Evolutionary conservation across 257 asterid species (phyloP).

Genomic region (Thymus mandschuricus): DNA sequence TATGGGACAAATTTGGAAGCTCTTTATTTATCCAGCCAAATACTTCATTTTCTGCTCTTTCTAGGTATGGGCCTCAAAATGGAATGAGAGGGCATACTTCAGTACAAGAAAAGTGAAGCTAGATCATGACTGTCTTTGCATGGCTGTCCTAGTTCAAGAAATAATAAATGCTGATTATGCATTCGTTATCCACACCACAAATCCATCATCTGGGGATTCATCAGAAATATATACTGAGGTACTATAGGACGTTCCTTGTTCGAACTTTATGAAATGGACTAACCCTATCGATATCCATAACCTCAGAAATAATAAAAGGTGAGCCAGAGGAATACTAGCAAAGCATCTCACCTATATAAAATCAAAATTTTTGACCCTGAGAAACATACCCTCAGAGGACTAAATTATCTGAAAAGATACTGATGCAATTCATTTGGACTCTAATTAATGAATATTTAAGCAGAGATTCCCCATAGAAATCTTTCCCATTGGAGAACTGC

Average conservation of each 20-base stretch:
- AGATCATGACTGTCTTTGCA: conserved; percentile 90
- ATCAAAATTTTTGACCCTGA: not conserved
- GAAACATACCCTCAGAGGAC: not conserved
- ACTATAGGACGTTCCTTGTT: conserved; percentile 22
- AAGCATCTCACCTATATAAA: not conserved
- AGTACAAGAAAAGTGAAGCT: conserved; percentile 96
- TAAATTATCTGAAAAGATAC: not conserved
- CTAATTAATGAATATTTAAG: not conserved
- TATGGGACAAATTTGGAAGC: too few species aligned
- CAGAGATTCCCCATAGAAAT: not conserved
- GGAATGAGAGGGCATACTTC: conserved; percentile 99
- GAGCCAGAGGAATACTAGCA: not conserved
- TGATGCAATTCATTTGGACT: not conserved
- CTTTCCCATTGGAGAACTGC: not conserved
- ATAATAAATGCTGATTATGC: conserved; percentile 97
- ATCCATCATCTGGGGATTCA: conserved; percentile 92
- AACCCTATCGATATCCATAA: not conserved
- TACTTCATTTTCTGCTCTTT: conserved; percentile 8
- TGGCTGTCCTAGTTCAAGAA: conserved; percentile 99
- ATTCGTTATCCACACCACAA: conserved; percentile 97
- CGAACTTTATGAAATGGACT: conserved; percentile 6
- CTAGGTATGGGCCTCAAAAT: conserved; percentile 99
- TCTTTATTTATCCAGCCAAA: not conserved
- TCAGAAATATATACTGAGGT: conserved; percentile 98
- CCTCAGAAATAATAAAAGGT: not conserved